Base-by-base conservation (phyloP, 2,329 filamentous ascomycete genomes). In the Alternaria ethzedia region DNA sequence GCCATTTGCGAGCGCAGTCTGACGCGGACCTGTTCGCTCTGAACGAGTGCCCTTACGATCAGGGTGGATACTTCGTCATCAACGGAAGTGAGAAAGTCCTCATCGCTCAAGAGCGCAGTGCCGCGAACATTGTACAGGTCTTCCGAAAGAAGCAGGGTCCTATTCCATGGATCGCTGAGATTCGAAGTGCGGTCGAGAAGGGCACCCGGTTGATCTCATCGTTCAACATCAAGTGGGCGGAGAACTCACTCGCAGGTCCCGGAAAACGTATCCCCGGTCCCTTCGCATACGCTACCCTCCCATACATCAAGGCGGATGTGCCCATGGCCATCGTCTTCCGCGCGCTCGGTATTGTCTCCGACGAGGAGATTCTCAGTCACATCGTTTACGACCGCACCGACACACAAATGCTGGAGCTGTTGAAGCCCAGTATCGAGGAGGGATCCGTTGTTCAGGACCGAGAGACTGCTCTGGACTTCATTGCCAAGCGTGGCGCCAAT, bases 71-170 rank as follows among this genome's bases (percentile, higher is more conserved):
- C 82, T 99, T 99, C 78, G 93, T 99, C 74, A 99, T 99, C 86
- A 99, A 99, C 83, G 96, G 96, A 46, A 97, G 93, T 81, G 96
- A 99, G 79, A 99, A 99, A 86, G 96, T 99, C 21, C 84, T 99
- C 71, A 99, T 99, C 74, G 96, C 96, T 1, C 96, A 99, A 80
- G 96, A 99, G 82, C 91, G 96, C 66, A 97, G 94, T 78, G 96
- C 96, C 44, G 96, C 95, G 77, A 99, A 99, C 78, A 99, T 98
- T 63, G 96, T 99, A 6, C 96, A 99, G 82, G 95, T 99, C 26
- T 99, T 99, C 88, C 95, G 97, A 83, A 99, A 99, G 84, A 93
- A 95, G 71, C 93, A 94, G n/a, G 95, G 93, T 70, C 92, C 93
- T 10, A 97, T 93, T 67, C 94, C 94, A 2, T 97, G 96, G 80